Base-by-base conservation (phyloP, 495 filamentous ascomycete species). In the Tuber indicum region DNA sequence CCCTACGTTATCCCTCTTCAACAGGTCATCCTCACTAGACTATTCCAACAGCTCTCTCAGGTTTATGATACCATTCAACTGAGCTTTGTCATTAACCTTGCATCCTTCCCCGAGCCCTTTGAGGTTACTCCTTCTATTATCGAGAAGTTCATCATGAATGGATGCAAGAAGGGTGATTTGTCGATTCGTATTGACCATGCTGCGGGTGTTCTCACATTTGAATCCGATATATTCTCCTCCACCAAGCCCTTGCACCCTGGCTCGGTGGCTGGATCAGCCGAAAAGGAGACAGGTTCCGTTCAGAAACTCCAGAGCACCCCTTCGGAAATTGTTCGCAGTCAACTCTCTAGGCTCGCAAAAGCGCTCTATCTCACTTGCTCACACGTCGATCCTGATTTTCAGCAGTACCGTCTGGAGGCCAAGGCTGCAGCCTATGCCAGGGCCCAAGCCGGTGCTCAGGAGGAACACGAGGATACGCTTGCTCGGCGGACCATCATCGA, bases 71-170 rank as follows among this genome's bases (percentile, higher is more conserved):
- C 95, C 73, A 95, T 99, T 72, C 92, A 97, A 85, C 91, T 99
- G 70, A 90, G 90, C 78, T 97, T 97, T 82, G 95, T 99, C 46
- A 91, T 97, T 82, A 90, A 93, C 82, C 91, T 98, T 45, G 96
- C 96, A 75, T 90, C 96, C 84, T 99, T 99, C 88, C 96, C 96
- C 44, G 94, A 97, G 81, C 95, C 96, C 41, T 98, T 96, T 90
- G 92, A 97, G 86, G 94, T 98, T 79, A 92, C 89, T 78, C 91
- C 92, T 58, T 91, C 90, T 79, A 97, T 92, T 78, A 97, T 99
- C 76, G 96, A 99, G 87, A 99, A 99, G 87, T 99, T 99, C 89
- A 98, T 99, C 88, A 99, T 99, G 96, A 99, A 99, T 86, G 96
- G 96, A 77, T 98, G 96, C 89, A 99, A 99, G 90, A 99, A 99